A percentile compares a stretch with the other conserved stretches of the same genome.
These are phyloP conservation scores for Neoscytalidium dimidiatum DNA, from an alignment of 2,329 filamentous ascomycete genomes.

Conservation along the genomic window DNA sequence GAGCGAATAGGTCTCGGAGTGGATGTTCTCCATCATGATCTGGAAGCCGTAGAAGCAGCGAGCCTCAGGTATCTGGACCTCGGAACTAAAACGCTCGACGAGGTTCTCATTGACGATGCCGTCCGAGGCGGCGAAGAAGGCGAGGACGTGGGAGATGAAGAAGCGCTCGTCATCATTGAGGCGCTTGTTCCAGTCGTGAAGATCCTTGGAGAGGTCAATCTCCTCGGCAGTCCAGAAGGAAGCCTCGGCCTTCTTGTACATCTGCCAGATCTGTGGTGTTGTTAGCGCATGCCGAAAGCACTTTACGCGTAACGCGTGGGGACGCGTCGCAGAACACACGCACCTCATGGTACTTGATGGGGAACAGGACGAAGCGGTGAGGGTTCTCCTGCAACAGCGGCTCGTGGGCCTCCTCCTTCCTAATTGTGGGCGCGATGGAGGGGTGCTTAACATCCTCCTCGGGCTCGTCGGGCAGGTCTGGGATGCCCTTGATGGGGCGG, in stretches of 20 bases:
- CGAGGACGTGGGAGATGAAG: slow-evolving; percentile 97
- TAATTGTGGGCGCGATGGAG: slow-evolving; percentile 54
- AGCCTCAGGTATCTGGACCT: slow-evolving; percentile 96
- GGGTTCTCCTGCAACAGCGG: slow-evolving; percentile 94
- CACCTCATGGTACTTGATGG: slow-evolving; percentile 99
- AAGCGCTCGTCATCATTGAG: slow-evolving; percentile 96
- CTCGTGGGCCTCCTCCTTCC: slow-evolving; percentile 75
- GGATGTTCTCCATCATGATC: slow-evolving; percentile 99
- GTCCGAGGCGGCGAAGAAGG: slow-evolving; percentile 98
- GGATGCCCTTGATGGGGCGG: slow-evolving; percentile 55
- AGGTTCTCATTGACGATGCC: slow-evolving; percentile 99
- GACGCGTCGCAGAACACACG: slow-evolving; percentile 55
- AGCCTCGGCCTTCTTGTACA: slow-evolving; percentile 99
- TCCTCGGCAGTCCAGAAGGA: slow-evolving; percentile 99
- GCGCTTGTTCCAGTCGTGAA: slow-evolving; percentile 99
- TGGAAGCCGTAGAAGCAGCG: slow-evolving; percentile 99
- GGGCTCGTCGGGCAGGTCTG: slow-evolving; percentile 38
- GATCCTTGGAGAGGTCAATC: slow-evolving; percentile 97
- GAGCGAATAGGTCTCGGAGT: slow-evolving; percentile 98
- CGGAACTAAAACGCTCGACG: slow-evolving; percentile 93
- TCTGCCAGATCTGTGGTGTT: slow-evolving; percentile 88
- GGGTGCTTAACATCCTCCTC: slow-evolving; percentile 51
- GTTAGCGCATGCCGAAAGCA: slow-evolving; percentile 29
- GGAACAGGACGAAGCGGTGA: slow-evolving; percentile 94
- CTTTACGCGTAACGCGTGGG: slow-evolving; percentile 40